Evolutionary conservation across 257 asterid species (phyloP).

Genomic region (Gardenia jasminoides): DNA sequence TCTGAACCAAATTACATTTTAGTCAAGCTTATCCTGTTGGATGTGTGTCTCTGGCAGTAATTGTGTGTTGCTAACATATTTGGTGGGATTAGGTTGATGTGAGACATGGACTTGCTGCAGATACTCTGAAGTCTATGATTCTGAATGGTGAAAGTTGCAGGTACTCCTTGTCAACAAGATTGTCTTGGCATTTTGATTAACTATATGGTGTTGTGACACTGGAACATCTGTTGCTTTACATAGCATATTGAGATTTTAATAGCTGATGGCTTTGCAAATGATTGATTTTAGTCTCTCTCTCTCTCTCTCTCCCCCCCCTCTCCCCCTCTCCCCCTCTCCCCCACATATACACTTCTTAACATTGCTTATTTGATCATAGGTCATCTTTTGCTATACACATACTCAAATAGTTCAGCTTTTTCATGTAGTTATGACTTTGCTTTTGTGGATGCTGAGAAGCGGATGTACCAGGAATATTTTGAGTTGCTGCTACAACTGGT

Average conservation of each 20-base stretch:
- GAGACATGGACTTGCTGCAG: slow-evolving; percentile 77
- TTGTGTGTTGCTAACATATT: slow-evolving; percentile 1
- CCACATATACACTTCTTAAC: neutral
- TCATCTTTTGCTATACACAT: neutral
- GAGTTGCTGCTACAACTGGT: slow-evolving; percentile 89
- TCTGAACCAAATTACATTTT: neutral
- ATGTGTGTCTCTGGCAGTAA: neutral
- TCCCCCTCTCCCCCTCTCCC: too few relatives aligned
- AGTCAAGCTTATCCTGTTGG: neutral
- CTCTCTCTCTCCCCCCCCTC: too few relatives aligned
- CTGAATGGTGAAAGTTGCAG: slow-evolving; percentile 75
- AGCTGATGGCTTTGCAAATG: too few relatives aligned
- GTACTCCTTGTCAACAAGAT: slow-evolving; percentile 24
- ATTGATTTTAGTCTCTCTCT: too few relatives aligned
- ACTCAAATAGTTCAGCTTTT: neutral
- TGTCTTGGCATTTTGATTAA: neutral
- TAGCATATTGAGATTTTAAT: too few relatives aligned
- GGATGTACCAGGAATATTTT: slow-evolving; percentile 79
- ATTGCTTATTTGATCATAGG: neutral
- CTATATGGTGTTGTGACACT: too few relatives aligned
- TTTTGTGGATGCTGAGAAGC: slow-evolving; percentile 92
- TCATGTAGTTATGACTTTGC: slow-evolving; percentile 85
- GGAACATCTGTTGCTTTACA: too few relatives aligned
- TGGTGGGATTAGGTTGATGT: slow-evolving; percentile 56
- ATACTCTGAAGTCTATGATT: slow-evolving; percentile 68